Evolutionary conservation across 2,329 filamentous ascomycete species (phyloP), one percentile per base, ranked within the genome.

Genomic region (Knoxdaviesia capensis): DNA sequence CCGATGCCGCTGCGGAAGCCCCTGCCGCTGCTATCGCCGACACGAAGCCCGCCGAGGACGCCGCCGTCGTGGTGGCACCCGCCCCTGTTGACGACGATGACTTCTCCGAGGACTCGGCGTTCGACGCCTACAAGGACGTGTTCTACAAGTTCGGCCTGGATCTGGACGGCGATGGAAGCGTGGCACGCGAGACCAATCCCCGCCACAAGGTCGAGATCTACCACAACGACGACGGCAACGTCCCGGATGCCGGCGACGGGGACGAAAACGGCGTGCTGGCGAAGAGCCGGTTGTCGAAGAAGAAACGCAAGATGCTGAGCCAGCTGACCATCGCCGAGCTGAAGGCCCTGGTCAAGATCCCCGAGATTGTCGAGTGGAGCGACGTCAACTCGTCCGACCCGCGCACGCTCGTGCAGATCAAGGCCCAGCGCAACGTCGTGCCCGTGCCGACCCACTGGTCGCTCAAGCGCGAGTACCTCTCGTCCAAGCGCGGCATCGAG

Each of bases 281-380:
- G 6, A 88, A 82, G n/a, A n/a, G n/a, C n/a, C 39, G 36, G 51
- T 58, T 96, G 30, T 94, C 87, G 31, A 96, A 94, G 62, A 94
- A 94, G 68, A 88, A 92, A 61, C 74, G 81, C 50, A 98, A 96
- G 64, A 76, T 81, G 61, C 69, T 86, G 55, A 92, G 81, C 62
- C 94, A 92, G 59, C 67, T 96, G 32, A 93, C 88, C 6, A 84
- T 98, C 45, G 90, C 90, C 40, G 86, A 96, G 60, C 71, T 98
- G 48, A 98, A 98, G 62, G 84, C 88, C 5, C 64, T 94, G 43
- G 90, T 94, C 46, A 73, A 70, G 52, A 88, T 87, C 50, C 90
- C 90, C 3, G 90, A 98, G 58, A 75, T 94, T 7, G 88, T 98
- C 5, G 90, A 98, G 54, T 96, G 90, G 90, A 90, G 92, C 43